Base-by-base conservation (phyloP, 2,329 filamentous ascomycete genomes). In the Diplodia corticola region DNA sequence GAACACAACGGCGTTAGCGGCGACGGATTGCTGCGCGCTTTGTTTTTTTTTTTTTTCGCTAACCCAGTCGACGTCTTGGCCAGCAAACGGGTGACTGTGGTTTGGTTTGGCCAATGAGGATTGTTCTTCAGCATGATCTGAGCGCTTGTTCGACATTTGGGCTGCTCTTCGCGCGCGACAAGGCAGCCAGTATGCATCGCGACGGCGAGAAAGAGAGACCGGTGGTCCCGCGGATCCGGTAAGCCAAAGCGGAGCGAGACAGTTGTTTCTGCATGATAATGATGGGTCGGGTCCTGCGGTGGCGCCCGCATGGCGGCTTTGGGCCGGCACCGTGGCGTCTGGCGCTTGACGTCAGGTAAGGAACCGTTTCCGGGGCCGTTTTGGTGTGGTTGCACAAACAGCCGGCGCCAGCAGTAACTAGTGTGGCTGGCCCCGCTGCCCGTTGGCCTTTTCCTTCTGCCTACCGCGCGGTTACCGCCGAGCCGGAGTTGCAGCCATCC, bases 261-360 rank as follows among this genome's bases (percentile, higher is more conserved):
- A 40, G 5, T 22, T 57, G 33, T 57, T 44, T 26, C 53, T 57
- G 20, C n/a, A 57, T 44, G 22, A 12, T 12, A 17, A 26, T 9
- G 37, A 15, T 17, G 37, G 37, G 37, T 17, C 17, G 46, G 46
- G 46, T 24, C 46, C 46, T 49, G 46, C n/a, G 24, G 35, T 13
- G 20, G 26, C 28, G 12, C 20, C 20, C n/a, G 20, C 37, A 20
- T 54, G n/a, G 30, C 22, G 51, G 51, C 30, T 30, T 20, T 30
- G 51, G n/a, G 20, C 26, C 28, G 37, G 13, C 13, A 17, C 15
- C 53, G 53, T 17, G 53, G 35, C 53, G 53, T 57, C 44, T 57
- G 53, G 30, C 53, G 26, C 35, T n/a, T 57, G 53, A 57, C 53
- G 53, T 57, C 33, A 57, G 35, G 53, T 44, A 28, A 40, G 37